Conservation (phyloP, 2,329 filamentous ascomycete genomes). For the Xylaria sp. region DNA sequence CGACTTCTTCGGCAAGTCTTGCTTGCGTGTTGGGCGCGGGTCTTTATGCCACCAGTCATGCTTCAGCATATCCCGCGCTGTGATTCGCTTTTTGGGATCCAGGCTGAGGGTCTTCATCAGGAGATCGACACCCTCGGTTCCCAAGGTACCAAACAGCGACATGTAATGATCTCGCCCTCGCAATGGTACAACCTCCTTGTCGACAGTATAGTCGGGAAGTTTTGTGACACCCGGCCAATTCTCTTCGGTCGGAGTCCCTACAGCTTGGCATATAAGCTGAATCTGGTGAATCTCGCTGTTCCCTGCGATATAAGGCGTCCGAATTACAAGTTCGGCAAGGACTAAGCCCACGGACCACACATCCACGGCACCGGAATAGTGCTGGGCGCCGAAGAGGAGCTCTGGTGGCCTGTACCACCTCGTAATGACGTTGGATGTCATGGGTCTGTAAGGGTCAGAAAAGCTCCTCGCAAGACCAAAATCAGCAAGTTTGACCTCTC, state of each 20-base stretch:
- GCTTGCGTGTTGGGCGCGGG: conserved; percentile 83
- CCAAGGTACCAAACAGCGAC: conserved; percentile 81
- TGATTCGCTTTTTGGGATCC: conserved; percentile 87
- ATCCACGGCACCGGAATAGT: conserved; percentile 92
- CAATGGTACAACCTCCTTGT: conserved; percentile 68
- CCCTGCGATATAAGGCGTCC: conserved; percentile 84
- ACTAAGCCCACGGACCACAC: conserved; percentile 94
- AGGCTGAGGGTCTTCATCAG: conserved; percentile 85
- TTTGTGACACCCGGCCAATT: conserved; percentile 93
- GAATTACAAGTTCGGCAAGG: conserved; percentile 88
- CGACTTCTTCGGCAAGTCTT: conserved; percentile 82
- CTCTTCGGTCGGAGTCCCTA: conserved; percentile 92
- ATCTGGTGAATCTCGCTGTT: conserved; percentile 90
- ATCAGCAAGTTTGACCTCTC: conserved; percentile 95
- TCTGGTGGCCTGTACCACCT: conserved; percentile 97
- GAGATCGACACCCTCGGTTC: conserved; percentile 85
- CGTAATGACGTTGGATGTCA: conserved; percentile 96
- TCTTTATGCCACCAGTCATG: conserved; percentile 89
- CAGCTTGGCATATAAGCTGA: conserved; percentile 81
- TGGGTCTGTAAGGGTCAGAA: conserved; percentile 85
- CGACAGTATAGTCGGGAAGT: conserved; percentile 82
- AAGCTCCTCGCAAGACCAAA: conserved; percentile 93
- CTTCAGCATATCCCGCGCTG: conserved; percentile 78
- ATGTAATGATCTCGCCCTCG: conserved; percentile 78
- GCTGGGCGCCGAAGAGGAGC: conserved; percentile 87